These are phyloP conservation scores for Jatropha podagrica DNA, from an alignment of 441 rosid genomes.

Conservation along the genomic window DNA sequence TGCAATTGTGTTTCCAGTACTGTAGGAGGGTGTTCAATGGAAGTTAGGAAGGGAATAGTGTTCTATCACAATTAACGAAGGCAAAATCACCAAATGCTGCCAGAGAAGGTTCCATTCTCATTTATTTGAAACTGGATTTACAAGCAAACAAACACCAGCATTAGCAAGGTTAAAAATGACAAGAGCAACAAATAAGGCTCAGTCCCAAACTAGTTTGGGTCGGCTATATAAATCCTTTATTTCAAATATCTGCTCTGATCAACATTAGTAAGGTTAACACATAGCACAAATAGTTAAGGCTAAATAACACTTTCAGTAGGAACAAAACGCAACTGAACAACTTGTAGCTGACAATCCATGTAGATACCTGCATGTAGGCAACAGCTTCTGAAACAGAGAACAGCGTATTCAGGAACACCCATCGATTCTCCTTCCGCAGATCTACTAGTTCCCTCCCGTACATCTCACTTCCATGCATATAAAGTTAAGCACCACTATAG, in stretches of 20 bases:
- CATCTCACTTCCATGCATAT: slow-evolving; percentile 69
- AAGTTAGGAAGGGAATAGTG: neutral
- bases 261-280: neutral
- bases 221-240: too few species aligned
- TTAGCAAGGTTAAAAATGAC: too few species aligned
- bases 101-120: neutral
- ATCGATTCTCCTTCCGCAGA: slow-evolving; percentile 84
- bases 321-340: neutral
- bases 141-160: too few species aligned
- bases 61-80: neutral
- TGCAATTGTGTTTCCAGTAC: too few species aligned
- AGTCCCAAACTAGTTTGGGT: too few species aligned
- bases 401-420: slow-evolving; percentile 93
- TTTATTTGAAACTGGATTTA: too few species aligned
- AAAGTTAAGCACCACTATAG: slow-evolving; percentile 40
- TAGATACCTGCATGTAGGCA: slow-evolving; percentile 86
- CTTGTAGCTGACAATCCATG: slow-evolving; percentile 1
- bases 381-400: slow-evolving; percentile 98
- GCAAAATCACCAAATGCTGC: neutral
- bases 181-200: too few species aligned
- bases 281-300: neutral
- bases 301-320: neutral
- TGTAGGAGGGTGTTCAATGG: neutral
- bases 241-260: too few species aligned
- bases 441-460: slow-evolving; percentile 97